Conservation (phyloP, 2,329 filamentous ascomycete species). For the Clonostachys chloroleuca region DNA sequence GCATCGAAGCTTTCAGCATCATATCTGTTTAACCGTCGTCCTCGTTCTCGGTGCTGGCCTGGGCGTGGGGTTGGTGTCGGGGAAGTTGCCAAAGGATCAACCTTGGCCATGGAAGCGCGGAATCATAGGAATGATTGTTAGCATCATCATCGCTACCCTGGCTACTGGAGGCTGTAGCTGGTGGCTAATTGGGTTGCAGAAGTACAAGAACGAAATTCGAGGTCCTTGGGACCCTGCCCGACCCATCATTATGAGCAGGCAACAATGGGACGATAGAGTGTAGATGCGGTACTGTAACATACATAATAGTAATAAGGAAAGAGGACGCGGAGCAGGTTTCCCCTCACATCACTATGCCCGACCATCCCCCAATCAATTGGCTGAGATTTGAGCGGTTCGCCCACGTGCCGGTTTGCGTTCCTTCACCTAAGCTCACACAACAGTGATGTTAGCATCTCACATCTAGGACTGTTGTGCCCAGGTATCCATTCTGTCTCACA, state of each 20-base stretch:
- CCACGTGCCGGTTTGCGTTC: neutral
- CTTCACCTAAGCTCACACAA: neutral
- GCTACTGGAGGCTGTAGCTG: conserved; percentile 92
- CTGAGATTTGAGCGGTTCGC: neutral
- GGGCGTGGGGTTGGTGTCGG: conserved; percentile 64
- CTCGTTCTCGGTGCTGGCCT: conserved; percentile 78
- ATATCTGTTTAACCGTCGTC: conserved; percentile 69
- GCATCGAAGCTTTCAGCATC: conserved; percentile 76
- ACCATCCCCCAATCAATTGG: too few relatives aligned
- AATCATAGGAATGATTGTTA: conserved; percentile 70
- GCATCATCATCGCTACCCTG: conserved; percentile 68
- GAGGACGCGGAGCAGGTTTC: neutral
- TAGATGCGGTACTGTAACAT: neutral
- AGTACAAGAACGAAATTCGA: conserved; percentile 98
- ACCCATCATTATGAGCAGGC: conserved; percentile 73
- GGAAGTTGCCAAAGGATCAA: conserved; percentile 30
- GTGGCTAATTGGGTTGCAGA: conserved; percentile 96
- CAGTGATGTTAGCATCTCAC: neutral
- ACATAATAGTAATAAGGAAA: neutral
- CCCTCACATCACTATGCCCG: neutral
- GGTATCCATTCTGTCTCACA: too few relatives aligned
- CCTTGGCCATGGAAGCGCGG: conserved; percentile 48
- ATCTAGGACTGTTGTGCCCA: neutral
- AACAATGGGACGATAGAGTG: conserved; percentile 37
- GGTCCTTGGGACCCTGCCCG: conserved; percentile 96